These are phyloP conservation scores for Schizophyllum commune DNA, from an alignment of 1,284 basidiomycete species.

Conservation along the genomic window DNA sequence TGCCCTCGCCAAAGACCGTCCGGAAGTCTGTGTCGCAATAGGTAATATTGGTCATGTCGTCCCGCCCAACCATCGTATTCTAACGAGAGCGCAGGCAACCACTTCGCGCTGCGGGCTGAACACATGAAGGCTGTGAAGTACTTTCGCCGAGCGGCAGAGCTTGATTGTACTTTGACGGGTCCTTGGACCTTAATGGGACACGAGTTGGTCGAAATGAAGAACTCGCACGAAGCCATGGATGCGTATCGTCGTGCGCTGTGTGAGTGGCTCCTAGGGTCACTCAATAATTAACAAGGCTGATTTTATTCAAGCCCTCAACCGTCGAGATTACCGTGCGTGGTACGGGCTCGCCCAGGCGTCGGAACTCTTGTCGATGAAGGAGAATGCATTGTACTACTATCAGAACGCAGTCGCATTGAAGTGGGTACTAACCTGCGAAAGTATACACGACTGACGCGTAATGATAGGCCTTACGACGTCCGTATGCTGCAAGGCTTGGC, in stretches of 20 bases:
- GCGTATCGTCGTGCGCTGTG: slow-evolving; percentile 16
- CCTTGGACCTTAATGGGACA: slow-evolving; percentile 18
- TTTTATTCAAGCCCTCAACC: slow-evolving; percentile 67
- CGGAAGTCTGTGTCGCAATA: slow-evolving; percentile 92
- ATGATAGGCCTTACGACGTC: slow-evolving; percentile 84
- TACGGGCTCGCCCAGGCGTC: slow-evolving; percentile 98
- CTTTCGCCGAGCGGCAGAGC: slow-evolving; percentile 17
- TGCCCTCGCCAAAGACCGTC: slow-evolving; percentile 80
- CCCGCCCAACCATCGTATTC: background rate
- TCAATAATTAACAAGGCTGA: background rate
- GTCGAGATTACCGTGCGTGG: slow-evolving; percentile 97
- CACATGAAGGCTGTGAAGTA: slow-evolving; percentile 19
- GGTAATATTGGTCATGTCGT: slow-evolving; percentile 42
- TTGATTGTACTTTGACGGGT: slow-evolving; percentile 14
- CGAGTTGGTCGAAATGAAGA: slow-evolving; percentile 17
- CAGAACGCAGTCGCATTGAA: slow-evolving; percentile 90
- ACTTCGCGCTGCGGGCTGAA: slow-evolving; percentile 14
- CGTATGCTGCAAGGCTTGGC: slow-evolving; percentile 95
- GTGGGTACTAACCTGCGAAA: slow-evolving; percentile 32
- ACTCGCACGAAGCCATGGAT: slow-evolving; percentile 17
- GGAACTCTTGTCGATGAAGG: slow-evolving; percentile 92
- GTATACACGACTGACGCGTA: background rate
- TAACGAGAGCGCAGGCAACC: background rate
- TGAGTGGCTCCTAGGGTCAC: background rate
- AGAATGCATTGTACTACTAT: slow-evolving; percentile 95